phyloP scores from a whole-genome alignment of 257 asterid genomes.

The Solanum virginianum region DNA sequence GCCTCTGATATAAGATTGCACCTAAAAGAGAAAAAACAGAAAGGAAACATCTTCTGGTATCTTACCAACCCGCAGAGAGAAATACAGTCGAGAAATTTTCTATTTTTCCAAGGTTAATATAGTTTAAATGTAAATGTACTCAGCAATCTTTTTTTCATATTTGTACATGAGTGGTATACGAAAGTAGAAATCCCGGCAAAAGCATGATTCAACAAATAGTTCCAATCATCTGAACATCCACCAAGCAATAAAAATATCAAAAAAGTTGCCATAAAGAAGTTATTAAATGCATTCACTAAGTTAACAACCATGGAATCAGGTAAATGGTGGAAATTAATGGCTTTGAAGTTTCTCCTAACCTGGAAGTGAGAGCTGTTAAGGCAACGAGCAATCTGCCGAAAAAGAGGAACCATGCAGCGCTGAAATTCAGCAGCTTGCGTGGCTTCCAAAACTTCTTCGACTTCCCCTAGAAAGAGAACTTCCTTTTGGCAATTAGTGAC shows the following conservation, averaged over 20 bases:
- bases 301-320: neutral
- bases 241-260: neutral
- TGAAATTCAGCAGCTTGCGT: slow-evolving; percentile 61
- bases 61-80: neutral
- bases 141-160: neutral
- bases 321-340: neutral
- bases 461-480: slow-evolving; percentile 69
- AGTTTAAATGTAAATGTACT: neutral
- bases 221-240: neutral
- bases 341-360: slow-evolving; percentile 22
- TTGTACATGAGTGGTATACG: neutral
- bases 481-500: slow-evolving; percentile 66
- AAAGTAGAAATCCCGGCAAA: neutral
- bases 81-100: neutral
- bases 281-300: neutral
- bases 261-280: neutral
- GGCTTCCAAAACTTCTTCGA: slow-evolving; percentile 73
- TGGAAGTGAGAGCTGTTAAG: slow-evolving; percentile 73
- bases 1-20: neutral
- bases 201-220: neutral
- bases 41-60: neutral
- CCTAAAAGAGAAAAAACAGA: neutral
- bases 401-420: slow-evolving; percentile 67
- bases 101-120: neutral
- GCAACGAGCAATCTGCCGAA: slow-evolving; percentile 61